Percentiles rank a stretch among this genome's conserved stretches.
phyloP scores from a whole-genome alignment of 495 filamentous ascomycete species.

The Penicillium lagena region DNA sequence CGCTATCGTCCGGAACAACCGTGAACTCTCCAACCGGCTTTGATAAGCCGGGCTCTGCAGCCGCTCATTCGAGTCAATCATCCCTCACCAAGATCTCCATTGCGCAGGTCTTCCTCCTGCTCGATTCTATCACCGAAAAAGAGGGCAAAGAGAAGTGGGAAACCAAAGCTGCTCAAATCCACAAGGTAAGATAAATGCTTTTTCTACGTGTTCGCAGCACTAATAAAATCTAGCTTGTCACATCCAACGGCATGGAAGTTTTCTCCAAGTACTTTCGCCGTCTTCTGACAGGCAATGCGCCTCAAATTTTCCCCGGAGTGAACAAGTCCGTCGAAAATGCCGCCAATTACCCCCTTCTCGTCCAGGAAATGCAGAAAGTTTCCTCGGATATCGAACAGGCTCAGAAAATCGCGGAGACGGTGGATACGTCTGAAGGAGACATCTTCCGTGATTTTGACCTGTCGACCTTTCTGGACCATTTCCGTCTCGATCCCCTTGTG shows the following conservation, averaged over 20 bases:
- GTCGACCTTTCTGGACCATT: slow-evolving; percentile 86
- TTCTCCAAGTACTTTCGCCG: slow-evolving; percentile 89
- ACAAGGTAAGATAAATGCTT: slow-evolving; percentile 58
- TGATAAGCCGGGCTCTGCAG: slow-evolving; percentile 42
- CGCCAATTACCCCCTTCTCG: slow-evolving; percentile 74
- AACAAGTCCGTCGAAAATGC: slow-evolving; percentile 65
- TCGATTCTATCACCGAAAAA: slow-evolving; percentile 91
- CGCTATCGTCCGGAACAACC: slow-evolving; percentile 54
- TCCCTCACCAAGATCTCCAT: slow-evolving; percentile 76
- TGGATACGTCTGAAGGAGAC: slow-evolving; percentile 80
- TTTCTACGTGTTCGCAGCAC: slow-evolving; percentile 1
- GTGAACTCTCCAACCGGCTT: slow-evolving; percentile 56
- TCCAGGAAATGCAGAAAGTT: slow-evolving; percentile 80
- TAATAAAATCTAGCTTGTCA: slow-evolving; percentile 58
- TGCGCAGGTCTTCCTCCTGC: slow-evolving; percentile 87
- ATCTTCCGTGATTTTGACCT: slow-evolving; percentile 93
- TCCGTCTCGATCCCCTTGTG: slow-evolving; percentile 79
- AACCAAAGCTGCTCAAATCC: slow-evolving; percentile 79
- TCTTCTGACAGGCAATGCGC: slow-evolving; percentile 75
- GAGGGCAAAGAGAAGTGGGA: slow-evolving; percentile 91
- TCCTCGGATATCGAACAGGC: slow-evolving; percentile 72
- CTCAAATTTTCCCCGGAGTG: slow-evolving; percentile 73
- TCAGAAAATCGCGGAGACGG: slow-evolving; percentile 83
- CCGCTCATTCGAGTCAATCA: slow-evolving; percentile 41
- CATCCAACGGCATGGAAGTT: slow-evolving; percentile 96